A percentile compares a stretch with the other conserved stretches of the same genome.
These are phyloP conservation scores for Tephrocybe sp. DNA, from an alignment of 768 basidiomycete species.

Conservation along the genomic window DNA sequence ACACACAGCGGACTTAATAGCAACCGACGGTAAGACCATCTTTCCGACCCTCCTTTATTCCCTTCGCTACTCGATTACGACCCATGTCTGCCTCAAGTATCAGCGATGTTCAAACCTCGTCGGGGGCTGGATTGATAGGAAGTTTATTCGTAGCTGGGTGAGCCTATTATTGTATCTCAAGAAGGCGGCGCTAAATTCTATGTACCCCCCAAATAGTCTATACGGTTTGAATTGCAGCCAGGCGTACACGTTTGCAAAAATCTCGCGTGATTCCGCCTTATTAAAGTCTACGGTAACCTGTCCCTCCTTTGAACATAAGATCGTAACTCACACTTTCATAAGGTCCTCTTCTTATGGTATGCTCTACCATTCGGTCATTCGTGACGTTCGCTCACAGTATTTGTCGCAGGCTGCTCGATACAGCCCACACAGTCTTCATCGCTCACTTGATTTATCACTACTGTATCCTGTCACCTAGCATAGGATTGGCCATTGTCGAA, in stretches of 20 bases:
- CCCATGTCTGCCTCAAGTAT: background rate
- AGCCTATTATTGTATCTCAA: background rate
- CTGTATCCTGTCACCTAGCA: background rate
- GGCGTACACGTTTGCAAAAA: conserved; percentile 2
- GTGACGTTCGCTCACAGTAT: too few relatives aligned
- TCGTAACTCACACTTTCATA: background rate
- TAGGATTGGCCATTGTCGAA: background rate
- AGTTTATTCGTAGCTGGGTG: background rate
- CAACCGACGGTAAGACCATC: too few relatives aligned
- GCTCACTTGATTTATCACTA: background rate
- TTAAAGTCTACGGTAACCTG: too few relatives aligned
- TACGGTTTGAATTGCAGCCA: conserved; percentile 4
- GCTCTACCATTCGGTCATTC: background rate
- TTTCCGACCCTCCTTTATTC: too few relatives aligned
- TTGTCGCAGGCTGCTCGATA: background rate
- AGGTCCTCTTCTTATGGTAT: background rate
- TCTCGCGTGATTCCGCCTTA: background rate
- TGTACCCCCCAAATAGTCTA: background rate
- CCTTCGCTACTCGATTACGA: too few relatives aligned
- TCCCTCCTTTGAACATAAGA: too few relatives aligned
- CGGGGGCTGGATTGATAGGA: conserved; percentile 2
- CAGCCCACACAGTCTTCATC: background rate
- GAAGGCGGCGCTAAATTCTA: background rate
- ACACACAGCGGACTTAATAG: too few relatives aligned
- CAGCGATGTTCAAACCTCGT: background rate